phyloP scores from a whole-genome alignment of 371 early-diverging fungal species.

The Syncephalastrum monosporum region DNA sequence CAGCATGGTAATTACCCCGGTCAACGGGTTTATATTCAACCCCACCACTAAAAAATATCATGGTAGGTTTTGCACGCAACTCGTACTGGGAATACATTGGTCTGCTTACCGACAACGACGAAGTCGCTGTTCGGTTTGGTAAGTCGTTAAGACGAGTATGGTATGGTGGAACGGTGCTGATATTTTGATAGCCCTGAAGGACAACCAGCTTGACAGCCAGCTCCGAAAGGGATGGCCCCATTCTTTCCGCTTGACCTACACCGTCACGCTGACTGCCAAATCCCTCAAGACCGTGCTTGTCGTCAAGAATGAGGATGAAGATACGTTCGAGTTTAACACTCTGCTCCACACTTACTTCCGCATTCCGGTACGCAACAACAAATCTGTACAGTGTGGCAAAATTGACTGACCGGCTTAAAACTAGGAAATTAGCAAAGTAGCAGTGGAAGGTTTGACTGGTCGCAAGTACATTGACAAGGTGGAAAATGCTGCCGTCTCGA shows the following conservation, averaged over 20 bases:
- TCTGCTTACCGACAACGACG: constrained; percentile 53
- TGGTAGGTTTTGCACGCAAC: constrained; percentile 83
- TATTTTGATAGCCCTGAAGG: constrained; percentile 49
- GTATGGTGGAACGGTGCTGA: not conserved
- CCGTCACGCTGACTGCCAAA: constrained; percentile 71
- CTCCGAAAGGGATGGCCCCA: constrained; percentile 63
- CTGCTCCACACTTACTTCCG: constrained; percentile 91
- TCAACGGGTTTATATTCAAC: constrained; percentile 4
- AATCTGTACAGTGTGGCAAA: not conserved
- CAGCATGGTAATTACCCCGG: constrained; percentile 51
- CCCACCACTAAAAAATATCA: constrained; percentile 11
- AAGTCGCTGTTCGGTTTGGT: constrained; percentile 69
- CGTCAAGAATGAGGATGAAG: constrained; percentile 71
- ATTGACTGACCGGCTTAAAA: not conserved
- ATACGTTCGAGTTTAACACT: constrained; percentile 78
- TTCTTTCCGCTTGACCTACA: constrained; percentile 78
- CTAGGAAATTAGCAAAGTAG: constrained; percentile 61
- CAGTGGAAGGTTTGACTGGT: constrained; percentile 63
- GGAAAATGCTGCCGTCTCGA: constrained; percentile 22
- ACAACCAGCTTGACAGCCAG: constrained; percentile 57
- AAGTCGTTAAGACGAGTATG: constrained; percentile 11
- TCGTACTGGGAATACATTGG: constrained; percentile 67
- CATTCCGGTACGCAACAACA: constrained; percentile 53
- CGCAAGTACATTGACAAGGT: constrained; percentile 78
- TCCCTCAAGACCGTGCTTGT: constrained; percentile 66